A percentile compares a stretch with the other conserved stretches of the same genome.
Conservation (phyloP, 176 grass and related monocot species). For the Lolium multiflorum region DNA sequence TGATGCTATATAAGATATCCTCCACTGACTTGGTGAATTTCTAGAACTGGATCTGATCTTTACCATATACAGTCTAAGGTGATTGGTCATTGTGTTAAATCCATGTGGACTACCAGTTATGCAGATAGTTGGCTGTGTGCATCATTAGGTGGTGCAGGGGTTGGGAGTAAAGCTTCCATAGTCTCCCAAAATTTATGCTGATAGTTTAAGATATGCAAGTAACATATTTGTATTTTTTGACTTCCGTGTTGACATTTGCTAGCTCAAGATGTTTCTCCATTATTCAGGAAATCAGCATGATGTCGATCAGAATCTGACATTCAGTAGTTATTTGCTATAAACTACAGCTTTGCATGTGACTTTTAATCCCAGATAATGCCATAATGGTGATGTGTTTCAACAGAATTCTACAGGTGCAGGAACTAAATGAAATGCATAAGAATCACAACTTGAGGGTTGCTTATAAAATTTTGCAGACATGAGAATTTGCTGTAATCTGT, state of each 20-base stretch:
- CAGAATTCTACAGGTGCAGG: constrained; percentile 6
- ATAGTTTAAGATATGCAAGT: not conserved
- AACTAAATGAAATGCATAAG: not conserved
- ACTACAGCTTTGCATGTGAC: constrained; percentile 15
- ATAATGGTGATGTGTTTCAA: constrained; percentile 18
- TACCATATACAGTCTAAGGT: constrained; percentile 19
- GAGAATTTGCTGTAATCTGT: not conserved
- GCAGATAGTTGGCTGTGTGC: not conserved
- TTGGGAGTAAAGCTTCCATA: not conserved
- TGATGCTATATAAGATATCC: constrained; percentile 6
- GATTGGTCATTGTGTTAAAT: not conserved
- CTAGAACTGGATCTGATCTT: constrained; percentile 18
- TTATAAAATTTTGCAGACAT: constrained; percentile 8
- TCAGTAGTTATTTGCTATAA: not conserved
- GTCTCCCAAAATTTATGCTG: not conserved
- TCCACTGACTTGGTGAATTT: constrained; percentile 16
- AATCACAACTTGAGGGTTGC: constrained; percentile 4
- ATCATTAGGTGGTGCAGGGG: not conserved
- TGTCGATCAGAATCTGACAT: constrained; percentile 24
- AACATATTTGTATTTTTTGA: not conserved
- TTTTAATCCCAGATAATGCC: constrained; percentile 25
- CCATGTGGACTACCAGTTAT: not conserved
- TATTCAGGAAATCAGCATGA: not conserved
- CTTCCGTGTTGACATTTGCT: not conserved
- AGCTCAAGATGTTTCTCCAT: constrained; percentile 17